Conservation (phyloP, 306 rosid species). For the Psophocarpus tetragonolobus region DNA sequence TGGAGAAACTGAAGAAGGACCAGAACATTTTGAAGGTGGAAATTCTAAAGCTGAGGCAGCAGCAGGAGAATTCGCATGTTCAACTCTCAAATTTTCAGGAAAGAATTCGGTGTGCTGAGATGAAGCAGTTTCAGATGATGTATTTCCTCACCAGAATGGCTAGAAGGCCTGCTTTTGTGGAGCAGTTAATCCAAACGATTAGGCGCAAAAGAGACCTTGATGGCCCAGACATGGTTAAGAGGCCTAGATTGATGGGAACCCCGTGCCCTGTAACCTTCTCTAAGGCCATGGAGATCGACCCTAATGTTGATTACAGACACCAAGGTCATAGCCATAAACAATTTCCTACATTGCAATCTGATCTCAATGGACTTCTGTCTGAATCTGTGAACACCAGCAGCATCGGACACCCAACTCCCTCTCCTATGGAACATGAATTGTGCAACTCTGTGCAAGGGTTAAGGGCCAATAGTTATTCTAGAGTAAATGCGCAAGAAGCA, state of each 20-base stretch:
- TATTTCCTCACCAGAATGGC: constrained; percentile 60
- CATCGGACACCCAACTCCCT: constrained; percentile 15
- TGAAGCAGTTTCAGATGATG: constrained; percentile 64
- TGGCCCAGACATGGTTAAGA: constrained; percentile 49
- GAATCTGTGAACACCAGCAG: constrained; percentile 28
- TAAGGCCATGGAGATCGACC: constrained; percentile 19
- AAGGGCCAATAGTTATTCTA: constrained; percentile 2
- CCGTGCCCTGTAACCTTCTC: constrained; percentile 35
- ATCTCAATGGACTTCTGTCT: constrained; percentile 40
- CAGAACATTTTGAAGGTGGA: constrained; percentile 61
- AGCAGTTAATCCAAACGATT: constrained; percentile 52
- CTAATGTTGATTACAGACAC: constrained; percentile 31
- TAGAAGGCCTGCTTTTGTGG: constrained; percentile 44
- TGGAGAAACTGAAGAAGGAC: constrained; percentile 65
- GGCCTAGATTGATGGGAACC: constrained; percentile 52
- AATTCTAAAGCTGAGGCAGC: constrained; percentile 64
- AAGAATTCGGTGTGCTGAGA: constrained; percentile 50
- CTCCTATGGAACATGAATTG: constrained; percentile 38
- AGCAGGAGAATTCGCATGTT: constrained; percentile 54
- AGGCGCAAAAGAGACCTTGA: constrained; percentile 50
- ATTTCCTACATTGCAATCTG: constrained; percentile 40
- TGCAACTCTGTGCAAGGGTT: constrained; percentile 32
- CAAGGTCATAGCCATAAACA: constrained; percentile 39
- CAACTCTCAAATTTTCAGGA: constrained; percentile 56
- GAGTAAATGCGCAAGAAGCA: constrained; percentile 25